Evolutionary conservation across 2,329 filamentous ascomycete genomes (phyloP).

Genomic region (Diaporthe humulicola): DNA sequence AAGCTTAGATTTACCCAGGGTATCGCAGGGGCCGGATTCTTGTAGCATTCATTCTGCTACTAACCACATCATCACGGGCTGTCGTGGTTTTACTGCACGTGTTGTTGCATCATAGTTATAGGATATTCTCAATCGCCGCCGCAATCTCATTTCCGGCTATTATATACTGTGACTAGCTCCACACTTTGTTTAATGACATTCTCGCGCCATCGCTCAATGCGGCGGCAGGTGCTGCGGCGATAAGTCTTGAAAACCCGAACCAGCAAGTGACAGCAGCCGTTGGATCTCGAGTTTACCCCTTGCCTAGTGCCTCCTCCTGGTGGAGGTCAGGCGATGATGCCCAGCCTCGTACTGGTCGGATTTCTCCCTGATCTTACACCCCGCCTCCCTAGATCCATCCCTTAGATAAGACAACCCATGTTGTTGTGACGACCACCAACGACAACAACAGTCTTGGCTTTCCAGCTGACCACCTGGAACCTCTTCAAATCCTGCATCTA

Average conservation of each 20-base stretch:
- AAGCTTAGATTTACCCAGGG: not conserved
- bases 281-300: not conserved
- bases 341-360: constrained; percentile 1
- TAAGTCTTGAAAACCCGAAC: not conserved
- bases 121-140: constrained; percentile 12
- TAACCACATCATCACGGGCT: not conserved
- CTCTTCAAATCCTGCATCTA: not conserved
- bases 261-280: not conserved
- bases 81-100: not conserved
- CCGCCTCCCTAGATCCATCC: not conserved
- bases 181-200: not conserved
- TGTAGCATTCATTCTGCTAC: not conserved
- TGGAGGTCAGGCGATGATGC: constrained; percentile 1
- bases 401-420: not conserved
- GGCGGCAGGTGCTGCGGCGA: not conserved
- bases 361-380: not conserved
- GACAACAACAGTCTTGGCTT: not conserved
- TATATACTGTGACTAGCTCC: not conserved
- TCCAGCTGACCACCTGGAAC: not conserved
- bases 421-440: not conserved
- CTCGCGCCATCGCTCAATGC: not conserved
- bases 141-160: not conserved
- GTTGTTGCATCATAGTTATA: not conserved
- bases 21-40: not conserved
- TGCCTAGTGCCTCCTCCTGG: not conserved